Base-by-base conservation (phyloP, 805 yeast species). In the Candida endomychidarum region DNA sequence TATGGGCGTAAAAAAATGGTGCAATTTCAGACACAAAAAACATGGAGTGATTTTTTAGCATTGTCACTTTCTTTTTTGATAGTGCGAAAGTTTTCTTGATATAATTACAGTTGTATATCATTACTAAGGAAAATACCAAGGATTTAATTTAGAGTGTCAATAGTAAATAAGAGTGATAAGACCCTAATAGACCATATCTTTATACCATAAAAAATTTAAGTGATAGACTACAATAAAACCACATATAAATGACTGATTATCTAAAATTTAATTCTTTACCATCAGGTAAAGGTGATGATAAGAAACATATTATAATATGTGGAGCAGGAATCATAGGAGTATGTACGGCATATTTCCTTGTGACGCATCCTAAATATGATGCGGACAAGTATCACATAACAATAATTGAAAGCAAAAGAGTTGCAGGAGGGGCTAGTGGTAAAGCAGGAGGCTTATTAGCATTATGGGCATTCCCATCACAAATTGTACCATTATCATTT, bases 301-400 rank as follows among this genome's bases (percentile, higher is more conserved):
- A 85, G 54, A 75, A 80, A 24, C 95, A 86, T 57, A 86, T 86
- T 42, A 75, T 86, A 45, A 83, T 88, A 31, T 93, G 87, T 17
- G 96, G 96, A 17, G 98, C 96, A 0, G 99, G 99, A 16, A 91
- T 91, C 52, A 85, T 91, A 26, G 99, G 99, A 26, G 96, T 88
- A 6, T 87, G 96, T 58, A 86, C 93, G 1, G 97, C 98, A 1
- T 93, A 86, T 62, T 91, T 82, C 54, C 61, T 93, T 27, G 85
- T 93, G 2, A 75, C 76, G 42, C 98, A 91, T 60, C 91, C 95
- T 2, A 74, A 75, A 40, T 91, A 81, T 60, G 83, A 84, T 52
- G 78, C 86, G 0, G 67, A 70, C 22, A 81, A 78, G 42, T 81
- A 86, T 56, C 89, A 86, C 53, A 86, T 91, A 48, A 86, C 96